These are phyloP conservation scores for Cercospora sojina DNA, from an alignment of 2,329 filamentous ascomycete species.

Conservation along the genomic window DNA sequence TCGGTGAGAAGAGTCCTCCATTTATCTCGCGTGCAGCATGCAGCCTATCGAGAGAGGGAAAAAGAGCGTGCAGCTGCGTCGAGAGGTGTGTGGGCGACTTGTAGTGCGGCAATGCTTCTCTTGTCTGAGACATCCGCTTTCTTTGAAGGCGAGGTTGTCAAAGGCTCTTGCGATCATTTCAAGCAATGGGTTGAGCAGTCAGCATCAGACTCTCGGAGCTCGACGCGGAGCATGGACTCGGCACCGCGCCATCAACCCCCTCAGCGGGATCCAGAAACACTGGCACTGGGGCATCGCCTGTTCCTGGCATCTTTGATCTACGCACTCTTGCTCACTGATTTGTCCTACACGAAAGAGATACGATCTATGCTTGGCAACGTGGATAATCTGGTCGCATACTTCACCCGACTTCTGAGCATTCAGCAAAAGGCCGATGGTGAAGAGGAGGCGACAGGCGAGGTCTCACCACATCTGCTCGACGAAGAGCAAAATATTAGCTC, in stretches of 20 bases:
- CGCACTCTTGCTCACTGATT: constrained; percentile 65
- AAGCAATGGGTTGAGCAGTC: constrained; percentile 59
- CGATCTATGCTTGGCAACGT: constrained; percentile 68
- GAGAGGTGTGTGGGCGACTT: constrained; percentile 85
- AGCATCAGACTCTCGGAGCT: constrained; percentile 2
- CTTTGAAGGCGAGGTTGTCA: constrained; percentile 84
- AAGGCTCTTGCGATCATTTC: constrained; percentile 77
- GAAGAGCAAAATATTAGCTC: constrained; percentile 69
- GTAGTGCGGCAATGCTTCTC: constrained; percentile 83
- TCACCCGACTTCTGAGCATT: constrained; percentile 71
- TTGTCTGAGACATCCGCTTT: constrained; percentile 84
- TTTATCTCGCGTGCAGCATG: constrained; percentile 50
- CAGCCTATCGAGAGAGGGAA: constrained; percentile 62
- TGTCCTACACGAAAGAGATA: constrained; percentile 62
- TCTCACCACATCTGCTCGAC: constrained; percentile 52
- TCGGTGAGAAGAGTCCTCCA: constrained; percentile 74
- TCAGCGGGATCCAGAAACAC: constrained; percentile 77
- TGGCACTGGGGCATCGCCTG: constrained; percentile 73
- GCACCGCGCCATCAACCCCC: neutral
- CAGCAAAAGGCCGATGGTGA: constrained; percentile 80
- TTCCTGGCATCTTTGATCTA: constrained; percentile 70
- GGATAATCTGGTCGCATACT: constrained; percentile 77
- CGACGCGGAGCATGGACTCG: neutral
- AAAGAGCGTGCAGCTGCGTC: constrained; percentile 64
- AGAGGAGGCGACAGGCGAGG: constrained; percentile 76